A percentile compares a stretch with the other conserved stretches of the same genome.
These are phyloP conservation scores for Dryas octopetala DNA, from an alignment of 306 rosid genomes.

Conservation along the genomic window DNA sequence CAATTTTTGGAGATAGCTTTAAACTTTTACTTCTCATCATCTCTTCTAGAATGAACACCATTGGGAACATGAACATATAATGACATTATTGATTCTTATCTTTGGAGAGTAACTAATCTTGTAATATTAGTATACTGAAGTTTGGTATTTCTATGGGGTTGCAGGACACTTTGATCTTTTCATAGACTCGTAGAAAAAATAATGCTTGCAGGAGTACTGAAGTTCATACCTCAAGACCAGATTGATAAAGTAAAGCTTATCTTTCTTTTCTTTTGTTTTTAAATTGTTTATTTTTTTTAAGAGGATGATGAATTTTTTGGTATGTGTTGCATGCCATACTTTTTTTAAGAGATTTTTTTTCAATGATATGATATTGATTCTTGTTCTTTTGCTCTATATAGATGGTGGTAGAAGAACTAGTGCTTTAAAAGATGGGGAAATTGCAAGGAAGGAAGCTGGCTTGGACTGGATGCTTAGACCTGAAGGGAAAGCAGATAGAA, in stretches of 20 bases:
- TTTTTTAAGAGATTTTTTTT: background rate
- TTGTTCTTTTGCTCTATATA: conserved; percentile 1
- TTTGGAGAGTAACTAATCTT: conserved; percentile 1
- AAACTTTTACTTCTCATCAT: too few relatives aligned
- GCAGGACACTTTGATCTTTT: background rate
- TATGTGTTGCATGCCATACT: background rate
- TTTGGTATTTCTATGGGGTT: conserved; percentile 2
- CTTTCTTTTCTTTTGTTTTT: background rate
- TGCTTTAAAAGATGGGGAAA: conserved; percentile 46
- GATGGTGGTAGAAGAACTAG: conserved; percentile 22
- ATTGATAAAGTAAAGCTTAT: conserved; percentile 30
- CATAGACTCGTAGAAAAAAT: background rate
- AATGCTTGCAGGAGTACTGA: conserved; percentile 48
- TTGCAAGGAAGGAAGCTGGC: conserved; percentile 78
- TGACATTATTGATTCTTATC: background rate
- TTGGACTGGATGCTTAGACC: conserved; percentile 95
- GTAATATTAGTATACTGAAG: background rate
- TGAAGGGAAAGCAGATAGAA: conserved; percentile 41
- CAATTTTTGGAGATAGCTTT: too few relatives aligned
- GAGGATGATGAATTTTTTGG: conserved; percentile 24
- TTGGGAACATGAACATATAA: too few relatives aligned
- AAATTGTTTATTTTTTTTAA: background rate
- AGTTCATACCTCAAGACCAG: conserved; percentile 44
- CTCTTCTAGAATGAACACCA: too few relatives aligned
- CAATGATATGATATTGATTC: background rate